Evolutionary conservation across 2,329 filamentous ascomycete genomes (phyloP).

Genomic region (Exophiala spinifera): DNA sequence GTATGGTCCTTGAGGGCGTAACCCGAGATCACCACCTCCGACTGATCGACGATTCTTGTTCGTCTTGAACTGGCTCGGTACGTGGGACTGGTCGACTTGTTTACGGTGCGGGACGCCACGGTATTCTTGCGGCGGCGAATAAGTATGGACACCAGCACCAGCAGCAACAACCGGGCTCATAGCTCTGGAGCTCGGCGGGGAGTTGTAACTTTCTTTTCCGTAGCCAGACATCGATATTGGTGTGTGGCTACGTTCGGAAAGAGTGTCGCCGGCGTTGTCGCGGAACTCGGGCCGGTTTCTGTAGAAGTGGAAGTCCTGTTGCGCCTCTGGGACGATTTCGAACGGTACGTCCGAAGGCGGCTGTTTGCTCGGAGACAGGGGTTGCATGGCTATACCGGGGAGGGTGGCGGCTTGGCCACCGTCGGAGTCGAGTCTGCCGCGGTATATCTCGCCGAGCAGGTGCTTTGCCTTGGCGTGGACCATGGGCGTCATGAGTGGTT

Average conservation of each 20-base stretch:
- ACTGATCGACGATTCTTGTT: neutral
- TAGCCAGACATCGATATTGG: constrained; percentile 12
- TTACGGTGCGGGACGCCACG: constrained; percentile 11
- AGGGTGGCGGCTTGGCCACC: constrained; percentile 54
- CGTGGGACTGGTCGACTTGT: constrained; percentile 17
- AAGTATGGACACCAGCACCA: constrained; percentile 37
- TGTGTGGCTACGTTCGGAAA: constrained; percentile 16
- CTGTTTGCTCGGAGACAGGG: constrained; percentile 39
- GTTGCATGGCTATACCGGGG: constrained; percentile 76
- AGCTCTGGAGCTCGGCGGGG: constrained; percentile 32
- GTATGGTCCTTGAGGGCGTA: constrained; percentile 15
- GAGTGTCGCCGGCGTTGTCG: constrained; percentile 72
- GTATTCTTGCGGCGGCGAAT: constrained; percentile 17
- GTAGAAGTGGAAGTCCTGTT: constrained; percentile 87
- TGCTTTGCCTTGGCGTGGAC: constrained; percentile 88
- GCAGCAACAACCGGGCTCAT: constrained; percentile 36
- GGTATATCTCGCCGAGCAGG: constrained; percentile 79
- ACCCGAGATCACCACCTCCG: constrained; percentile 10
- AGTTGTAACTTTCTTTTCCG: constrained; percentile 42
- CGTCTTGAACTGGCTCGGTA: constrained; percentile 13
- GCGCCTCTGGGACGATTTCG: constrained; percentile 81
- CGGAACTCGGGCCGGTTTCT: constrained; percentile 87
- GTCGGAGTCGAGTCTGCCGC: constrained; percentile 70
- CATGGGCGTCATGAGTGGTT: constrained; percentile 89
- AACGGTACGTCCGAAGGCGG: constrained; percentile 62